Conservation (phyloP, 805 yeast species). For the Metschnikowia chrysomelidarum region DNA sequence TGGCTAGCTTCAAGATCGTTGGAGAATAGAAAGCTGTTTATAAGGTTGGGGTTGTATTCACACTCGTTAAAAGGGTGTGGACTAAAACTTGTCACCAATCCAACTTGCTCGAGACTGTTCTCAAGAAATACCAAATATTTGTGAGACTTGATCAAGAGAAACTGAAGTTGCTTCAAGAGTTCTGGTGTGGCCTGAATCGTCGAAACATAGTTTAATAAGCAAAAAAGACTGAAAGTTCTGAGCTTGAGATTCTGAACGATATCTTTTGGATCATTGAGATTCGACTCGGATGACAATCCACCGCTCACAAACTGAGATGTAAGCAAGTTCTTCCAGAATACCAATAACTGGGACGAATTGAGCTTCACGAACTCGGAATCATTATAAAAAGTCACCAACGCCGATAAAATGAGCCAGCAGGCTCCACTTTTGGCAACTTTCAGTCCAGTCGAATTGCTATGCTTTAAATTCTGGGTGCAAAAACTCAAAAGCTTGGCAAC, state of each 20-base stretch:
- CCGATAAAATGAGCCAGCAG: conserved; percentile 43
- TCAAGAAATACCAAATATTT: conserved; percentile 41
- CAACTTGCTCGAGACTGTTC: conserved; percentile 32
- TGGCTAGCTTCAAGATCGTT: conserved; percentile 20
- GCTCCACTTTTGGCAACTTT: conserved; percentile 28
- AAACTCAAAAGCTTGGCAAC: conserved; percentile 43
- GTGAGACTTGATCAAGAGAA: conserved; percentile 39
- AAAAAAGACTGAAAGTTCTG: conserved; percentile 37
- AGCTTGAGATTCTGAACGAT: conserved; percentile 34
- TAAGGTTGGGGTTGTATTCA: conserved; percentile 28
- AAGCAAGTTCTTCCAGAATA: conserved; percentile 44
- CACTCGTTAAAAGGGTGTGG: conserved; percentile 27
- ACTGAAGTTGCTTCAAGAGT: conserved; percentile 39
- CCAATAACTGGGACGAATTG: conserved; percentile 43
- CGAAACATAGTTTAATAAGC: conserved; percentile 38
- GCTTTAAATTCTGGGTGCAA: conserved; percentile 45
- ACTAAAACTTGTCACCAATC: conserved; percentile 33
- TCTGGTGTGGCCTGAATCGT: conserved; percentile 41
- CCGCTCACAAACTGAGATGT: conserved; percentile 39
- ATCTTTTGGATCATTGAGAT: conserved; percentile 23
- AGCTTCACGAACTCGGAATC: conserved; percentile 42
- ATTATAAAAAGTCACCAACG: conserved; percentile 39
- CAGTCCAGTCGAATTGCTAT: conserved; percentile 24
- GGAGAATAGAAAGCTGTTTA: conserved; percentile 30
- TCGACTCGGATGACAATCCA: conserved; percentile 17